Evolutionary conservation across 805 yeast genomes (phyloP).

Genomic region (Wickerhamiella sergipiensis): DNA sequence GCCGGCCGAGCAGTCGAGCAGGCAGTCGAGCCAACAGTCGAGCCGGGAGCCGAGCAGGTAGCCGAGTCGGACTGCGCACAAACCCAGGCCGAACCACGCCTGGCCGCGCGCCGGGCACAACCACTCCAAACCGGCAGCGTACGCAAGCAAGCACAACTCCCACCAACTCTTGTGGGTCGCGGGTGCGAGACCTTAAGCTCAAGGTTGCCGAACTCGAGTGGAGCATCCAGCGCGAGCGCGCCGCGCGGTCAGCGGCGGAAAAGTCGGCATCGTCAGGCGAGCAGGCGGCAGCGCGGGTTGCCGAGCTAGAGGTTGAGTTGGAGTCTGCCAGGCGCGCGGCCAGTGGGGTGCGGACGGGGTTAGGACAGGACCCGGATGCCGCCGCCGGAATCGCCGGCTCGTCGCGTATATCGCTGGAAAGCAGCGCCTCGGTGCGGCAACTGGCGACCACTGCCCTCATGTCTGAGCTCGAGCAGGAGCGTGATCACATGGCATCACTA

Average conservation of each 20-base stretch:
- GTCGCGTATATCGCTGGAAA: background rate
- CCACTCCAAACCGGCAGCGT: background rate
- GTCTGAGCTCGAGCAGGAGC: background rate
- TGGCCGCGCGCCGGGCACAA: background rate
- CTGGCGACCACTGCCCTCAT: background rate
- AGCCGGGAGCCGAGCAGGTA: background rate
- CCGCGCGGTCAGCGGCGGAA: conserved; percentile 9
- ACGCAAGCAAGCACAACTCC: conserved; percentile 5
- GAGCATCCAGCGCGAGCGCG: conserved; percentile 16
- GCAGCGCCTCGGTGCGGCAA: background rate
- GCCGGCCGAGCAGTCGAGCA: background rate
- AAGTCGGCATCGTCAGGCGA: background rate
- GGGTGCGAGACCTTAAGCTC: conserved; percentile 18
- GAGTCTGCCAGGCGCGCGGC: background rate
- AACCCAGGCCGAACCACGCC: background rate
- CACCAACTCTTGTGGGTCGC: background rate
- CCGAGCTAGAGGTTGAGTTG: conserved; percentile 7
- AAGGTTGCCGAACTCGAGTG: conserved; percentile 20
- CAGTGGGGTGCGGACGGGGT: background rate
- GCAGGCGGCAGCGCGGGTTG: conserved; percentile 6
- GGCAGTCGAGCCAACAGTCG: background rate
- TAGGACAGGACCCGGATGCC: too few relatives aligned
- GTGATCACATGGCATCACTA: background rate
- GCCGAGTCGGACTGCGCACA: background rate
- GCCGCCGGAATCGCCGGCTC: too few relatives aligned